Conservation (phyloP, 2,329 filamentous ascomycete species). For the Phaeosphaeriaceae sp. region DNA sequence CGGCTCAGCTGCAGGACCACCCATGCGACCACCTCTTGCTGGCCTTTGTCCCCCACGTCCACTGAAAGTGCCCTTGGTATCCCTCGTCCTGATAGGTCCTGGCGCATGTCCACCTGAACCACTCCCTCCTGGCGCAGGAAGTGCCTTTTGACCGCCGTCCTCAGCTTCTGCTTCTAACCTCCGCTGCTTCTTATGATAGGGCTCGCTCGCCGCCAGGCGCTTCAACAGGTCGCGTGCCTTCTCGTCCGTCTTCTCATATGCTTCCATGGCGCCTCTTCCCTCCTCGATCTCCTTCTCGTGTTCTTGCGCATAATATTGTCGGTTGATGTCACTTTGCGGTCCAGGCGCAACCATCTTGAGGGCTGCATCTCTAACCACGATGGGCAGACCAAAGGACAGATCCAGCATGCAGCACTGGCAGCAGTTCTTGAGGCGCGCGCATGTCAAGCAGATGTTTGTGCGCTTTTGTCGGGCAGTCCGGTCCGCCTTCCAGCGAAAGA, state of each 20-base stretch:
- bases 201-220: slow-evolving; percentile 87
- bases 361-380: slow-evolving; percentile 92
- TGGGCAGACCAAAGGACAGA: slow-evolving; percentile 91
- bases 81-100: slow-evolving; percentile 80
- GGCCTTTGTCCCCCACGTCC: slow-evolving; percentile 50
- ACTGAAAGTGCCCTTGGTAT: slow-evolving; percentile 51
- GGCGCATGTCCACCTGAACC: slow-evolving; percentile 52
- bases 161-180: slow-evolving; percentile 67
- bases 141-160: slow-evolving; percentile 51
- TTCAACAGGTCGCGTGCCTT: slow-evolving; percentile 89
- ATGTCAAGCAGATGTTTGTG: slow-evolving; percentile 95
- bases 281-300: slow-evolving; percentile 96
- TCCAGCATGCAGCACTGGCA: slow-evolving; percentile 99
- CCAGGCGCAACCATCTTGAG: slow-evolving; percentile 97
- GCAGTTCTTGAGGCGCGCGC: slow-evolving; percentile 96
- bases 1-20: slow-evolving; percentile 73
- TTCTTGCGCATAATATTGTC: slow-evolving; percentile 97
- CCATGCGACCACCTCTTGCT: slow-evolving; percentile 56
- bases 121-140: slow-evolving; percentile 48
- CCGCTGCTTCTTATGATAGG: slow-evolving; percentile 90
- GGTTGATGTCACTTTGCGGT: slow-evolving; percentile 88
- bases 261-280: slow-evolving; percentile 78
- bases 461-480: slow-evolving; percentile 90
- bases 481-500: slow-evolving; percentile 94
- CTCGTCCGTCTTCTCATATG: slow-evolving; percentile 96